Evolutionary conservation across 768 basidiomycete species (phyloP).

Genomic region (Tephrocybe sp.): DNA sequence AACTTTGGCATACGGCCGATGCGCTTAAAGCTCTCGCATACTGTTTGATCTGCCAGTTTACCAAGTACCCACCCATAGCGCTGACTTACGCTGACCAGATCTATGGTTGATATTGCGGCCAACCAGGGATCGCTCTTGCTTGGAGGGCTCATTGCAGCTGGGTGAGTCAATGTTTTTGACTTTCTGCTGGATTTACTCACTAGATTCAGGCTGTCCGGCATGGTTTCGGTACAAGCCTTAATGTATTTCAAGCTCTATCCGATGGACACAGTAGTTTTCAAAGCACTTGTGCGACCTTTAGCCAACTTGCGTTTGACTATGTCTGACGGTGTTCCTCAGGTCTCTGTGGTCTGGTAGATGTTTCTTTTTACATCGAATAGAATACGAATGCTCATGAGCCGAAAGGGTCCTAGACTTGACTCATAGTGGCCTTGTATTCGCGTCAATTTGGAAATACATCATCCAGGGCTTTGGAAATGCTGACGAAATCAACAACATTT

Average conservation of each 20-base stretch:
- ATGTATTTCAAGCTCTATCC: slow-evolving; percentile 36
- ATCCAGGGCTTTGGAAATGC: slow-evolving; percentile 20
- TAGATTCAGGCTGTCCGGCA: slow-evolving; percentile 28
- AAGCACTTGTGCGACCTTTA: slow-evolving; percentile 26
- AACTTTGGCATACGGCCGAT: neutral
- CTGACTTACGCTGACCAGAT: neutral
- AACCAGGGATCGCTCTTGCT: slow-evolving; percentile 39
- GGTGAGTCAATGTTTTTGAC: slow-evolving; percentile 22
- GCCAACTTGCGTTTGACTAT: neutral
- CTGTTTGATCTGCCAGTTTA: no score
- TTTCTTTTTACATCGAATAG: neutral
- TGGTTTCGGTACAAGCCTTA: slow-evolving; percentile 32
- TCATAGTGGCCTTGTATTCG: slow-evolving; percentile 25
- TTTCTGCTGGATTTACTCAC: neutral
- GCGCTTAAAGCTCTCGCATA: neutral
- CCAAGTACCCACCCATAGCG: neutral
- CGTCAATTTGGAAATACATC: slow-evolving; percentile 26
- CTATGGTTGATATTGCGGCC: slow-evolving; percentile 28
- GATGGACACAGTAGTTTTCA: slow-evolving; percentile 23
- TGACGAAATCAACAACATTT: slow-evolving; percentile 20
- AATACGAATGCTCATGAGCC: neutral
- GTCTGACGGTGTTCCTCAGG: slow-evolving; percentile 19
- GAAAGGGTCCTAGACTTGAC: slow-evolving; percentile 24
- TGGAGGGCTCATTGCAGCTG: slow-evolving; percentile 35
- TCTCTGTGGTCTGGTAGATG: slow-evolving; percentile 30